These are phyloP conservation scores for Paramyrothecium roridum DNA, from an alignment of 2,329 filamentous ascomycete genomes.

Conservation along the genomic window DNA sequence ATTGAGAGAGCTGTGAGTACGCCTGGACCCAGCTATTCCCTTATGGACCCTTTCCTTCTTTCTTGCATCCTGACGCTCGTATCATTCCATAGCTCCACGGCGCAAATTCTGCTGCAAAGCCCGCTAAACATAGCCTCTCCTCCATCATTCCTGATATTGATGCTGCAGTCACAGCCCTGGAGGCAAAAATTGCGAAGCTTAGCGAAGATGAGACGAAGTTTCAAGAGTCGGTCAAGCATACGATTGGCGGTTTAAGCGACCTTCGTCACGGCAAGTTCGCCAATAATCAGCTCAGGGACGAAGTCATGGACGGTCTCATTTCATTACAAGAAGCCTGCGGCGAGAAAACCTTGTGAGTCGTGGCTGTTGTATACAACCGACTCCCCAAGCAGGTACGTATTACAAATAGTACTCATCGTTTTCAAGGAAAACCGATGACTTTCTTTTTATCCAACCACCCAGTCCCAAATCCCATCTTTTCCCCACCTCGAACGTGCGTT, in stretches of 20 bases:
- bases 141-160: slow-evolving; percentile 70
- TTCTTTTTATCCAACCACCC: slow-evolving; percentile 11
- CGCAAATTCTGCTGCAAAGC: slow-evolving; percentile 37
- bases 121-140: slow-evolving; percentile 55
- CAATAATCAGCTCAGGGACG: slow-evolving; percentile 59
- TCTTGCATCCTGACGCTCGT: no score
- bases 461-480: slow-evolving; percentile 8
- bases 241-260: slow-evolving; percentile 73
- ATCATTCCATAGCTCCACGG: slow-evolving; percentile 53
- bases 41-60: no score
- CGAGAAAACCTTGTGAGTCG: slow-evolving; percentile 28
- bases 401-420: slow-evolving; percentile 7
- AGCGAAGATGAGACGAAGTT: slow-evolving; percentile 62
- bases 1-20: slow-evolving; percentile 54
- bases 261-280: slow-evolving; percentile 75
- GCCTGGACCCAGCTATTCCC: no score
- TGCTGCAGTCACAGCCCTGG: slow-evolving; percentile 60
- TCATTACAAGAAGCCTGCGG: slow-evolving; percentile 58
- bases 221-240: slow-evolving; percentile 59
- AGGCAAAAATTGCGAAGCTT: slow-evolving; percentile 64
- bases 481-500: slow-evolving; percentile 3
- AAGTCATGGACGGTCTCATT: slow-evolving; percentile 65
- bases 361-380: not conserved
- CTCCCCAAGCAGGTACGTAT: slow-evolving; percentile 9
- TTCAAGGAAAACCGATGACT: not conserved